These are phyloP conservation scores for Huntiella bhutanensis DNA, from an alignment of 2,329 filamentous ascomycete genomes.

Conservation along the genomic window DNA sequence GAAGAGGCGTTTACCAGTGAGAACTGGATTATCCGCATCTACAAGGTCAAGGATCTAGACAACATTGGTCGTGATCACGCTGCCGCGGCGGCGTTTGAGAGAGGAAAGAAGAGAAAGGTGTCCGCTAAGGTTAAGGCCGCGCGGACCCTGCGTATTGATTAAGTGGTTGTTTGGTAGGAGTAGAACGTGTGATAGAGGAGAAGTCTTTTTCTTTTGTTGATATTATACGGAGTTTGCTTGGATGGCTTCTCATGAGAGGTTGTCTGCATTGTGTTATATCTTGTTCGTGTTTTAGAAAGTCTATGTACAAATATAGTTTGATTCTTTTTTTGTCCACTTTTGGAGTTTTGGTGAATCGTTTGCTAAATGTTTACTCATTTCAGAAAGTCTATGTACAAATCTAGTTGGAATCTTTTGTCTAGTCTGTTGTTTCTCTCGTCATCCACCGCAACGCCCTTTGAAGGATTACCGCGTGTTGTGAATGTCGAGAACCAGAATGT, in stretches of 20 bases:
- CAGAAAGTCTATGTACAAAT: constrained; percentile 8
- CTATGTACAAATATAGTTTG: constrained; percentile 10
- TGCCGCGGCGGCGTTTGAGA: constrained; percentile 48
- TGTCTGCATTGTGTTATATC: not conserved
- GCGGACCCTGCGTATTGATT: constrained; percentile 54
- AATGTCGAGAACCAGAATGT: constrained; percentile 72
- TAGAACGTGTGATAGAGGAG: not conserved
- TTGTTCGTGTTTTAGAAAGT: constrained; percentile 3
- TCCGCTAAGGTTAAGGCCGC: constrained; percentile 43
- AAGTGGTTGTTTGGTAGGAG: constrained; percentile 16
- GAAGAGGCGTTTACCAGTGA: constrained; percentile 98
- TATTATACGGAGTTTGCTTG: not conserved
- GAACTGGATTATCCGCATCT: constrained; percentile 99
- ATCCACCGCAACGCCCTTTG: too few species aligned
- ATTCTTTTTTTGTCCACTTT: not conserved
- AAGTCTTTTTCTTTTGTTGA: constrained; percentile 3
- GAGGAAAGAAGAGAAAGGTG: constrained; percentile 70
- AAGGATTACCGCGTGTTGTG: constrained; percentile 46
- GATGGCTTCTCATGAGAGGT: not conserved
- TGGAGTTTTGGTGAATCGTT: not conserved
- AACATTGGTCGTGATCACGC: constrained; percentile 83
- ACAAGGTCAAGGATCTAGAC: constrained; percentile 98
- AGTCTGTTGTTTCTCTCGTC: too few species aligned
- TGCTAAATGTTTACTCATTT: not conserved
- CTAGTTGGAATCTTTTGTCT: not conserved